Percentiles rank a stretch among this genome's conserved stretches.
Evolutionary conservation across 768 basidiomycete species (phyloP).

Genomic region (Boletus vinaceobasis): DNA sequence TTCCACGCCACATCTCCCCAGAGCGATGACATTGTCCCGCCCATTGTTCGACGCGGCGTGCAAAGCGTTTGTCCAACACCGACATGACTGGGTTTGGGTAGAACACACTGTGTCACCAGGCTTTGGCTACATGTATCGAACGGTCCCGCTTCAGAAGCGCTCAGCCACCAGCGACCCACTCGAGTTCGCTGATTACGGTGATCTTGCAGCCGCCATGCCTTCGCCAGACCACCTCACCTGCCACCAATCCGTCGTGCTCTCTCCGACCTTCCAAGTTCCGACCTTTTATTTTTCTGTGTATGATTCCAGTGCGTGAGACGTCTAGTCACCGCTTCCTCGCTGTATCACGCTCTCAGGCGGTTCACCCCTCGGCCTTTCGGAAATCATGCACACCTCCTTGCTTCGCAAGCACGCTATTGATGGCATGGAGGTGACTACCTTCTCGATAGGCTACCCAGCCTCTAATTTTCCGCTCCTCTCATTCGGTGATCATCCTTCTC

Average conservation of each 20-base stretch:
- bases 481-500: conserved; percentile 82
- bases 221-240: conserved; percentile 40
- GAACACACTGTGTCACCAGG: conserved; percentile 50
- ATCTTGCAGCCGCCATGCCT: conserved; percentile 36
- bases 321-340: conserved; percentile 10
- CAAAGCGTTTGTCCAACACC: conserved; percentile 44
- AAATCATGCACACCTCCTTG: conserved; percentile 55
- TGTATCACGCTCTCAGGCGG: conserved; percentile 49
- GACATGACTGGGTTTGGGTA: conserved; percentile 56
- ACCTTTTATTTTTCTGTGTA: conserved; percentile 78
- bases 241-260: conserved; percentile 70
- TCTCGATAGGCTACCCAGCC: conserved; percentile 48
- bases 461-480: conserved; percentile 74
- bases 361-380: conserved; percentile 51
- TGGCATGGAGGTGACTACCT: conserved; percentile 45
- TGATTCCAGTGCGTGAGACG: conserved; percentile 55
- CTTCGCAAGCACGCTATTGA: conserved; percentile 51
- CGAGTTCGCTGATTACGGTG: conserved; percentile 29
- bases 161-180: conserved; percentile 3
- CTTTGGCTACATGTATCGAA: conserved; percentile 49
- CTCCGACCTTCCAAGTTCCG: conserved; percentile 77
- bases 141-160: conserved; percentile 20
- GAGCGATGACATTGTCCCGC: conserved; percentile 43
- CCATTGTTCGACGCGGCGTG: conserved; percentile 58
- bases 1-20: conserved; percentile 40